Percentiles rank a stretch among this genome's conserved stretches.
phyloP scores from a whole-genome alignment of 1,284 basidiomycete species.

The Papiliotrema fonsecae region DNA sequence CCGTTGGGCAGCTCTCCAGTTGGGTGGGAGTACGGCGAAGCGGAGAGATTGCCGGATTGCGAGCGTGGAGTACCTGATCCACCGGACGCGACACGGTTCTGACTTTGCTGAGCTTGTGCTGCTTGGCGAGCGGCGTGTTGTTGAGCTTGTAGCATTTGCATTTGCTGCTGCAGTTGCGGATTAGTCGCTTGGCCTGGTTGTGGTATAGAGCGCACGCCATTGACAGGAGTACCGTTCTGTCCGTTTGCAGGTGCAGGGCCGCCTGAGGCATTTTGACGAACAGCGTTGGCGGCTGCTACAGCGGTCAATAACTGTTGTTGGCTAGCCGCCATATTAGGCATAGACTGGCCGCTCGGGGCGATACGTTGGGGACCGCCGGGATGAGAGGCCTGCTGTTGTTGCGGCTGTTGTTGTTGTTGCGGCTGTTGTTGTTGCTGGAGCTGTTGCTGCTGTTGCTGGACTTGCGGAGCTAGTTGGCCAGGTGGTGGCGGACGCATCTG shows the following conservation, averaged over 20 bases:
- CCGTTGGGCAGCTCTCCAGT: constrained; percentile 20
- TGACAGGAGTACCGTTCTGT: constrained; percentile 3
- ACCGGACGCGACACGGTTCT: constrained; percentile 6
- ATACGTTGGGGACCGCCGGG: constrained; percentile 10
- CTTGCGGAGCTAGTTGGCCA: background rate
- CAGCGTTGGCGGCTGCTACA: constrained; percentile 37
- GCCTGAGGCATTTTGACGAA: constrained; percentile 10
- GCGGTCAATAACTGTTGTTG: constrained; percentile 43
- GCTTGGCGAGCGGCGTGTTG: constrained; percentile 32
- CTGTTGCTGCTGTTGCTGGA: too few species aligned
- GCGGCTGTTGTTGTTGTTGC: too few species aligned
- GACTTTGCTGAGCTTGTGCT: constrained; percentile 18
- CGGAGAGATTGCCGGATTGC: constrained; percentile 20
- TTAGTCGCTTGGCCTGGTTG: constrained; percentile 12
- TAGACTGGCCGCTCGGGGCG: constrained; percentile 30
- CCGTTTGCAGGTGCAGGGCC: too few species aligned
- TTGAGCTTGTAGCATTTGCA: constrained; percentile 41
- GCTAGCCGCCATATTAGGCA: constrained; percentile 29
- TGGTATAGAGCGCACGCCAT: constrained; percentile 7
- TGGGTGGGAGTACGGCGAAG: constrained; percentile 19
- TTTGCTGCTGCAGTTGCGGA: constrained; percentile 30
- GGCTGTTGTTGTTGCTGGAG: too few species aligned
- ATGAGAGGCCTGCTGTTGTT: too few species aligned
- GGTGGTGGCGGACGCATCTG: constrained; percentile 4
- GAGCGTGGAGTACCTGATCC: constrained; percentile 22